These are phyloP conservation scores for Cyberlindnera veronae DNA, from an alignment of 805 yeast genomes.

Conservation along the genomic window DNA sequence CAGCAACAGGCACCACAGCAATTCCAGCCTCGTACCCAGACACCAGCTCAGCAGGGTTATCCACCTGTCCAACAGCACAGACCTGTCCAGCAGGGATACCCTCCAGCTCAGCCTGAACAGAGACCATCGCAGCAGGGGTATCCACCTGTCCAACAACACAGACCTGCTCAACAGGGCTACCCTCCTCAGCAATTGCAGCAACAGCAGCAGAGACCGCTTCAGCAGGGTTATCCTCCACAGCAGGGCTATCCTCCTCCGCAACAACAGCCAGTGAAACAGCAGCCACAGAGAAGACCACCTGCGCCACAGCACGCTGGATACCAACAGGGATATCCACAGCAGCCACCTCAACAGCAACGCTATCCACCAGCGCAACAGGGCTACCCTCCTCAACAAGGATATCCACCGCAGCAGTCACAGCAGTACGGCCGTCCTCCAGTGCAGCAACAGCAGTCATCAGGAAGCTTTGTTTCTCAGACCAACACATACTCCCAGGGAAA, in stretches of 20 bases:
- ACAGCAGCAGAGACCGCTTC: slow-evolving; percentile 7
- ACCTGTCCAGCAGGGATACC: slow-evolving; percentile 8
- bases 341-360: slow-evolving; percentile 6
- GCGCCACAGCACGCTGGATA: slow-evolving; percentile 5
- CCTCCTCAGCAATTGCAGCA: slow-evolving; percentile 2
- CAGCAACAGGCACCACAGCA: background rate
- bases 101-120: slow-evolving; percentile 4
- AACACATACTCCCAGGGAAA: slow-evolving; percentile 16
- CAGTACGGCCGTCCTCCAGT: slow-evolving; percentile 8
- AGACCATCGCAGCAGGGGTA: slow-evolving; percentile 6
- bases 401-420: slow-evolving; percentile 11
- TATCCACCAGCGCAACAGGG: slow-evolving; percentile 7
- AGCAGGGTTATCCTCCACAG: slow-evolving; percentile 10
- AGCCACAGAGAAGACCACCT: slow-evolving; percentile 5
- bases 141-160: slow-evolving; percentile 7
- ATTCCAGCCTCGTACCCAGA: background rate
- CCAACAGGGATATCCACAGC: slow-evolving; percentile 9
- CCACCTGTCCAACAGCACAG: slow-evolving; percentile 7
- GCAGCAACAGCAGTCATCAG: slow-evolving; percentile 8
- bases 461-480: slow-evolving; percentile 5
- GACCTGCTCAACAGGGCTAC: slow-evolving; percentile 7
- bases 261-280: slow-evolving; percentile 5
- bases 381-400: slow-evolving; percentile 5
- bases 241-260: slow-evolving; percentile 1
- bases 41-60: background rate